Conservation (phyloP, 164 flowering plant species). For the Vitis vinifera region ASM3070453v1 NC_081822.1:10003501-10004000, state of each 20-base stretch:
- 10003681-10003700: slow-evolving; percentile 23
- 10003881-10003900: not conserved
- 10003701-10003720: not conserved
- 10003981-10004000: slow-evolving; percentile 46
- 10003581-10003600: slow-evolving; percentile 61
- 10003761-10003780: no score
- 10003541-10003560: not conserved
- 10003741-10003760: not conserved
- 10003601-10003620: slow-evolving; percentile 59
- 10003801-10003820: no score
- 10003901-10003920: slow-evolving; percentile 66
- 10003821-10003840: no score
- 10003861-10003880: not conserved
- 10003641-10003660: slow-evolving; percentile 59
- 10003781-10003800: no score
- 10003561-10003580: slow-evolving; percentile 51
- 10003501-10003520: no score
- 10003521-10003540: no score
- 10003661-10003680: slow-evolving; percentile 67
- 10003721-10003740: not conserved
- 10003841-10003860: no score
- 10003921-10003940: slow-evolving; percentile 63
- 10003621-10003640: slow-evolving; percentile 64
- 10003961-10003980: slow-evolving; percentile 53
- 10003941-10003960: slow-evolving; percentile 45